Evolutionary conservation across 306 rosid species (phyloP), one percentile per base, ranked within the genome.

Genomic region (Abrus precatorius): DNA sequence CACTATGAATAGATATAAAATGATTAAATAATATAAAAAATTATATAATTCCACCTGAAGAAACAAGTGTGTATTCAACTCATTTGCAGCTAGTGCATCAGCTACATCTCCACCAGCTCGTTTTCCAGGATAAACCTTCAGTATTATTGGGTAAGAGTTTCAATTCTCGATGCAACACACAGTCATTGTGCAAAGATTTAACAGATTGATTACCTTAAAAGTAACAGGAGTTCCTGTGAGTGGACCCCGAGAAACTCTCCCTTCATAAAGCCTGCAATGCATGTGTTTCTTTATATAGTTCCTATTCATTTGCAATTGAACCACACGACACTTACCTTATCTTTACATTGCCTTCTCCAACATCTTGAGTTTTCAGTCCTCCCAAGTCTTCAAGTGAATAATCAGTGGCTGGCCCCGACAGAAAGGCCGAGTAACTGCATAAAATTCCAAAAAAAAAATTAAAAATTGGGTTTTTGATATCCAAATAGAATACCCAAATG

Each of bases 1-100:
- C 27, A 38, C 67, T 41, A 12, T 10, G n/a, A 77, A 53, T 60
- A 27, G 45, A 69, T 62, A 75, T 56, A n/a, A 76, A 65, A 52
- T 41, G 59, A 75, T 49, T 48, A 33, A 76, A 65, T 14, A 59
- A 87, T 67, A 4, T 10, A 44, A 10, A 63, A 11, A 79, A 60
- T 74, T 32, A 32, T 64, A 85, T 85, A 27, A 20, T 76, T 87
- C 86, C 79, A 94, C 98, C 90, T 95, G 98, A 81, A 95, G 95
- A 83, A 83, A 89, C 40, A 83, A 20, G 77, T 95, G 99, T 8
- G 95, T 85, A 85, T 91, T 91, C 84, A 95, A 90, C 87, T 95
- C 99, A 82, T 95, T 95, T 48, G 97, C 95, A 69, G 99, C 99
- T 92, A 95, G 93, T 90, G 89, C 87, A 84, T 95, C 97, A 82